Conservation (phyloP, 1,139 yeast genomes). For the Suhomyces taliae region DNA sequence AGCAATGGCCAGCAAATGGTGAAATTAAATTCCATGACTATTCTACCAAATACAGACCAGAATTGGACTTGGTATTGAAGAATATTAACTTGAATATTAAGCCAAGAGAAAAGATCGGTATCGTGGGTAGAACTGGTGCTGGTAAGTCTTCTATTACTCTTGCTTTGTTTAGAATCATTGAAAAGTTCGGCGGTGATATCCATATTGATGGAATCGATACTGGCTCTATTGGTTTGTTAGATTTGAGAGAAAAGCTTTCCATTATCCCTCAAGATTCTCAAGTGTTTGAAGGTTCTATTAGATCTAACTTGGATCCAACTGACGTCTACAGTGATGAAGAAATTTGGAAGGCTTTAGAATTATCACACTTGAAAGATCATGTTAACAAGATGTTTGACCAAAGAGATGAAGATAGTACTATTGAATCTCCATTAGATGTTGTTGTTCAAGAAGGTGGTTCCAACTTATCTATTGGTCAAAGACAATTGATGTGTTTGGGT, state of each 20-base stretch:
- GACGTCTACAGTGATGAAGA: slow-evolving; percentile 66
- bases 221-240: slow-evolving; percentile 71
- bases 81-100: slow-evolving; percentile 52
- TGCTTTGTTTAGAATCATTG: slow-evolving; percentile 75
- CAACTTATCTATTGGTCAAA: slow-evolving; percentile 86
- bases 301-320: slow-evolving; percentile 89
- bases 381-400: slow-evolving; percentile 57
- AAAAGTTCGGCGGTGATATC: slow-evolving; percentile 71
- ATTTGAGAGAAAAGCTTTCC: slow-evolving; percentile 79
- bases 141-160: slow-evolving; percentile 75
- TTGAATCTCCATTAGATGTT: slow-evolving; percentile 58
- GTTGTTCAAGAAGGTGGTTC: slow-evolving; percentile 79
- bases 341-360: slow-evolving; percentile 81
- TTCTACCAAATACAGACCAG: slow-evolving; percentile 62
- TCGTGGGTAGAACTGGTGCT: slow-evolving; percentile 86
- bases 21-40: slow-evolving; percentile 55
- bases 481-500: slow-evolving; percentile 89
- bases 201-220: slow-evolving; percentile 73
- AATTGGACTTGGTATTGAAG: slow-evolving; percentile 58
- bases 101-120: slow-evolving; percentile 70
- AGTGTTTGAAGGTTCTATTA: slow-evolving; percentile 87
- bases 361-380: slow-evolving; percentile 81
- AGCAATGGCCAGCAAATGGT: slow-evolving; percentile 66
- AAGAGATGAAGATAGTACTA: slow-evolving; percentile 26
- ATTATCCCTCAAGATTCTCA: slow-evolving; percentile 98